These are phyloP conservation scores for Clavariopsis aquatica DNA, from an alignment of 495 filamentous ascomycete species.

Conservation along the genomic window DNA sequence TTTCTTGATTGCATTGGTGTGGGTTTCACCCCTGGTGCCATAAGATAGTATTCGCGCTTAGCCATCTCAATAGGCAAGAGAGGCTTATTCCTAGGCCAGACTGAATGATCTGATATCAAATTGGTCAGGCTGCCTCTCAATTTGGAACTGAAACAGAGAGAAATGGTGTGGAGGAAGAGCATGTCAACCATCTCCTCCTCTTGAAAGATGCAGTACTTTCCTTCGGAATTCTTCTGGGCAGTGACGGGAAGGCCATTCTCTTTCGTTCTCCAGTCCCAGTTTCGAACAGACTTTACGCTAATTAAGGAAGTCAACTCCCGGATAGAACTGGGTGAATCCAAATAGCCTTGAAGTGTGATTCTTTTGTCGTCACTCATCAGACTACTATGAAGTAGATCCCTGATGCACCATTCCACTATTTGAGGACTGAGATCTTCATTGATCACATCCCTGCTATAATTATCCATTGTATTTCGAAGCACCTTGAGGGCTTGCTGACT, in stretches of 20 bases:
- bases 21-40: not conserved
- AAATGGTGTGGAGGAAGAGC: conserved; percentile 26
- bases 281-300: conserved; percentile 21
- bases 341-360: conserved; percentile 25
- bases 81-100: conserved; percentile 15
- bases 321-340: conserved; percentile 20
- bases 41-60: conserved; percentile 30
- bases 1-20: not conserved
- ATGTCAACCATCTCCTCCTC: conserved; percentile 32
- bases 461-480: conserved; percentile 17
- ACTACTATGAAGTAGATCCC: conserved; percentile 16
- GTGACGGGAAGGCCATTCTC: conserved; percentile 27
- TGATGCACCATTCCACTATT: conserved; percentile 24
- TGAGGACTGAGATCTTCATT: conserved; percentile 14
- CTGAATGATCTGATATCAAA: not conserved
- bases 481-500: conserved; percentile 4
- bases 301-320: conserved; percentile 22
- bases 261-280: conserved; percentile 30
- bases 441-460: conserved; percentile 8
- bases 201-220: conserved; percentile 21
- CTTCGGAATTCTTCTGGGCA: conserved; percentile 22
- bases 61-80: conserved; percentile 6
- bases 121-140: conserved; percentile 13
- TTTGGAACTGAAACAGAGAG: conserved; percentile 11
- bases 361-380: conserved; percentile 21